Conservation (phyloP, 2,329 filamentous ascomycete genomes). For the Beauveria pseudobassiana region DNA sequence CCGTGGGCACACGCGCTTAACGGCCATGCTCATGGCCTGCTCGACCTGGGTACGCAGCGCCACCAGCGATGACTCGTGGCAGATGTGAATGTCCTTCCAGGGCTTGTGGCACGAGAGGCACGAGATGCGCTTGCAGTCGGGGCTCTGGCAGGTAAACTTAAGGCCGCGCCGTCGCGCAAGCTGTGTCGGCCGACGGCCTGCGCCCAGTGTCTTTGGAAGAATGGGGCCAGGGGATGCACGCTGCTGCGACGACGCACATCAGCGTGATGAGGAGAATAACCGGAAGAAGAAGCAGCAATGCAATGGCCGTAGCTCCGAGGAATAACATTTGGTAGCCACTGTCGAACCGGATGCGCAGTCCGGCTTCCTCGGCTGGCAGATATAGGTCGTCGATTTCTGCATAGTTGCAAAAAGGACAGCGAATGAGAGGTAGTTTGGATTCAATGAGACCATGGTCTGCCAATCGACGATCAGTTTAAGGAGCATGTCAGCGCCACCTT, state of each 20-base stretch:
- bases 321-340: conserved; percentile 41
- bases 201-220: conserved; percentile 40
- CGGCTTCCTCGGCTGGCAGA: conserved; percentile 46
- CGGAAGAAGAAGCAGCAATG: conserved; percentile 50
- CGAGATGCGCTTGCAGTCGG: conserved; percentile 60
- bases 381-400: conserved; percentile 79
- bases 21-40: conserved; percentile 83
- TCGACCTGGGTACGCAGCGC: conserved; percentile 85
- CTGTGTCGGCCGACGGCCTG: conserved; percentile 59
- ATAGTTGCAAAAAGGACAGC: conserved; percentile 87
- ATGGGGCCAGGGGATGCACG: conserved; percentile 34
- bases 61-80: conserved; percentile 74
- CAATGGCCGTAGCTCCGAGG: conserved; percentile 43
- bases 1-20: conserved; percentile 89
- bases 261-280: conserved; percentile 41
- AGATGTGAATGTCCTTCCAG: conserved; percentile 85
- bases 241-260: conserved; percentile 35
- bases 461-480: conserved; percentile 69
- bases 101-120: conserved; percentile 76
- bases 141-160: conserved; percentile 69
- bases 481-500: conserved; percentile 63
- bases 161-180: conserved; percentile 63
- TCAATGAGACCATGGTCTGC: conserved; percentile 69
- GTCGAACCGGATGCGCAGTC: conserved; percentile 49
- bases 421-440: conserved; percentile 66